These are phyloP conservation scores for Talaromyces sp. DNA, from an alignment of 2,329 filamentous ascomycete genomes.

Conservation along the genomic window DNA sequence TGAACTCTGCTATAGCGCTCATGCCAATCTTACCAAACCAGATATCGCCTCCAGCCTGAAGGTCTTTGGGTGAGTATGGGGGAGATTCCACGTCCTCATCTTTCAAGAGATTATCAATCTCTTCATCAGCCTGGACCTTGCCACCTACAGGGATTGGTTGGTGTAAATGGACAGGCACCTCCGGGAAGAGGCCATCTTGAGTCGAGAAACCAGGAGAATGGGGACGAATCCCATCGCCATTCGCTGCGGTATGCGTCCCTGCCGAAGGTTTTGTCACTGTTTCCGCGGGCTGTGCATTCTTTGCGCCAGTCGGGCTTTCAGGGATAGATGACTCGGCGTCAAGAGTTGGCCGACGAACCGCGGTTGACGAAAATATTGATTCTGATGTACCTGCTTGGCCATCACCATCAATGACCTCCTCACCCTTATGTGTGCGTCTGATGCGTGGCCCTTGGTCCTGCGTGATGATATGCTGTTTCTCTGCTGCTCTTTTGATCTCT, in stretches of 20 bases:
- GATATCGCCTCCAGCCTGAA: conserved; percentile 65
- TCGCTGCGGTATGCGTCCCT: conserved; percentile 38
- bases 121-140: conserved; percentile 65
- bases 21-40: conserved; percentile 77
- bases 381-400: conserved; percentile 47
- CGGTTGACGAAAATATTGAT: conserved; percentile 47
- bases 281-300: conserved; percentile 24
- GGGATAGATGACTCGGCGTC: conserved; percentile 24
- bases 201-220: conserved; percentile 63
- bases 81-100: conserved; percentile 78
- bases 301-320: conserved; percentile 25
- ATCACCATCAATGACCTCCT: conserved; percentile 82
- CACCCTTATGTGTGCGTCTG: conserved; percentile 88
- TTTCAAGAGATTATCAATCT: conserved; percentile 83
- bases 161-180: conserved; percentile 36
- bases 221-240: conserved; percentile 63
- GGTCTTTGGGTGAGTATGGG: conserved; percentile 78
- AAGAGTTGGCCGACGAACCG: conserved; percentile 42
- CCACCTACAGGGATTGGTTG: conserved; percentile 42
- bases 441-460: conserved; percentile 74
- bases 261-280: neutral
- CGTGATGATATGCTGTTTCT: conserved; percentile 70
- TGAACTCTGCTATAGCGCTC: conserved; percentile 72
- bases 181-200: conserved; percentile 45
- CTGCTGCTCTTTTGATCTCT: conserved; percentile 55